Base-by-base conservation (phyloP, 2,329 filamentous ascomycete species). In the Torrubiella hemipterigena region DNA sequence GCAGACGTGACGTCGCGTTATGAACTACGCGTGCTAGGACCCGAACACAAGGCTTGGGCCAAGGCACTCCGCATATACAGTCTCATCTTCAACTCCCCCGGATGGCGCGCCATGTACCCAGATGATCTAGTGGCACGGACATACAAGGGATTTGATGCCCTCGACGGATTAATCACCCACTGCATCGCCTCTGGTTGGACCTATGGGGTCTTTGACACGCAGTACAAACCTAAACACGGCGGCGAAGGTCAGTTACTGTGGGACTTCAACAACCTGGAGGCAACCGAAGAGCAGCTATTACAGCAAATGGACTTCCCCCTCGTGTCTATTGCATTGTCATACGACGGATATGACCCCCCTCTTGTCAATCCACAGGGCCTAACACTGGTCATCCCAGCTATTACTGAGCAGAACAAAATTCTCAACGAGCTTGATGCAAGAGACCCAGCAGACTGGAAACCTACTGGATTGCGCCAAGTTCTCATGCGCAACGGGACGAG, bases 221-320 rank as follows among this genome's bases (percentile, higher is more conserved):
- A 48, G 25, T 43, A 44, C 29, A n/a, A 31, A 14, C 38, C 44
- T 33, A 41, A 44, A 17, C 37, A 41, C 14, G 30, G 41, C 14
- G 41, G 47, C 33, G 49, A 49, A 1, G 48, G 49, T 7, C 40
- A 36, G 26, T 39, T 54, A 12, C 46, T 45, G 37, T 53, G 48
- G 48, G 36, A 50, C 17, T 14, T 26, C 7, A 29, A 20, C 7
- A 22, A 44, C 23, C 15, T 30, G 7, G 19, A 16, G 0, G 27
- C 31, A 6, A 37, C 37, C 6, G 30, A 13, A 2, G 39, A 39
- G 13, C 31, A 37, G 37, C 39, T 51, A 16, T 40, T 48, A 3
- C 43, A 44, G 32, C 41, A 44, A 27, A 53, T 54, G 50, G 49
- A 51, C 29, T 52, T 53, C 29, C 48, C 48, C 1, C 40, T 51